Evolutionary conservation across 129 eudicot species (phyloP), one percentile per base, ranked within the genome.

Genomic region (Heracleum sosnowskyi): DNA sequence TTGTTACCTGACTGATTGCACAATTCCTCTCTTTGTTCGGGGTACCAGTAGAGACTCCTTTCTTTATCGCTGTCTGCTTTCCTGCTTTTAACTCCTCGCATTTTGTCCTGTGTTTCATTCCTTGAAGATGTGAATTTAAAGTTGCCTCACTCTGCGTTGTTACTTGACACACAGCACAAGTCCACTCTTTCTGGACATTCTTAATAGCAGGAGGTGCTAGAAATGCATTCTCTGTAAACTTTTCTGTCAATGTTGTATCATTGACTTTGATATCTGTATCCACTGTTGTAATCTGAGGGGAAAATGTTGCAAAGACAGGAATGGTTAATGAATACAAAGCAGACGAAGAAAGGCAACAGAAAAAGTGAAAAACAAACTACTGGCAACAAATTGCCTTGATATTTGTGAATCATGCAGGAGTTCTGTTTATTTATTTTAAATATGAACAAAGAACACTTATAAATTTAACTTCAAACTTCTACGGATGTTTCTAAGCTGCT

Each of bases 101-200:
- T 37, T 37, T 80, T 77, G 77, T 64, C 28, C 44, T 39, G 82
- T 84, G 87, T 69, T 53, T 81, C 5, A 15, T 78, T 18, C 87
- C 87, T 40, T 20, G 77, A 68, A 84, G 82, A 81, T 84, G 87
- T 26, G 77, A 70, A 64, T 78, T 74, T 33, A 84, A 36, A 18
- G 49, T 49, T 40, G 29, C 24, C 79, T 84, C 78, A 57, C 82
- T 73, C 12, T 72, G 41, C 33, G 80, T 78, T 62, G 64, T 81
- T 73, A 84, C 82, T 62, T 72, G 75, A 68, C 87, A 84, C 57
- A 78, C 33, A 2, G 76, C 82, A 53, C 85, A 84, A 44, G 80
- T 78, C 87, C 85, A 84, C 78, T 80, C 84, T 77, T 40, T 77
- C 73, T 76, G 86, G 44, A 73, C 85, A 49, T 78, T 73, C 10